A percentile compares a stretch with the other conserved stretches of the same genome.
Evolutionary conservation across 1,284 basidiomycete species (phyloP).

Genomic region (Stygiomarasmius scandens): DNA sequence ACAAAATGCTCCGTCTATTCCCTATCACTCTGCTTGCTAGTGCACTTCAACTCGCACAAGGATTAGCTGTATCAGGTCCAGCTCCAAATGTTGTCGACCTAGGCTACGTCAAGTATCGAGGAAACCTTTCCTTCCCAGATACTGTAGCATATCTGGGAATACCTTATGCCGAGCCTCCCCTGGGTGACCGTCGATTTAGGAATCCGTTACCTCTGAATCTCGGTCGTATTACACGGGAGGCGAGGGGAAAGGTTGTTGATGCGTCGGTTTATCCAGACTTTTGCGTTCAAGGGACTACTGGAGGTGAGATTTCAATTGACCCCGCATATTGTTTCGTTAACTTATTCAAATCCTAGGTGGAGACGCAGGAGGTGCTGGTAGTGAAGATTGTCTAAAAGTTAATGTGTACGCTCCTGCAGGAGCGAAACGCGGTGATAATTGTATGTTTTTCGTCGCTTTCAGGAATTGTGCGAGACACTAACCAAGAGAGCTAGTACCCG

Average conservation of each 20-base stretch:
- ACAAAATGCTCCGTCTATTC: neutral
- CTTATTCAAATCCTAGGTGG: constrained; percentile 32
- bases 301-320: constrained; percentile 34
- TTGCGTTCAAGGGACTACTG: constrained; percentile 61
- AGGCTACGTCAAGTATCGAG: constrained; percentile 55
- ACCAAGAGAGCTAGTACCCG: constrained; percentile 9
- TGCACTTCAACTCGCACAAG: no score
- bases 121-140: constrained; percentile 52
- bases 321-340: neutral
- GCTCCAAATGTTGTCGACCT: constrained; percentile 44
- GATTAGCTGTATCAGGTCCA: neutral
- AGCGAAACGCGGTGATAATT: constrained; percentile 42
- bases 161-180: constrained; percentile 57
- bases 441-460: constrained; percentile 28
- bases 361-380: constrained; percentile 61
- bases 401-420: constrained; percentile 56
- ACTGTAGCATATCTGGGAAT: constrained; percentile 60
- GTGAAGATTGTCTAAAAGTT: constrained; percentile 60
- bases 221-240: constrained; percentile 35
- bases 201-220: constrained; percentile 50
- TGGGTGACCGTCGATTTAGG: constrained; percentile 53
- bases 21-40: neutral
- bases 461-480: neutral
- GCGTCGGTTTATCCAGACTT: constrained; percentile 54
- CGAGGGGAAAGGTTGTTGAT: constrained; percentile 41